Conservation (phyloP, 202 grass and related monocot genomes). For the Panicum hallii region DNA sequence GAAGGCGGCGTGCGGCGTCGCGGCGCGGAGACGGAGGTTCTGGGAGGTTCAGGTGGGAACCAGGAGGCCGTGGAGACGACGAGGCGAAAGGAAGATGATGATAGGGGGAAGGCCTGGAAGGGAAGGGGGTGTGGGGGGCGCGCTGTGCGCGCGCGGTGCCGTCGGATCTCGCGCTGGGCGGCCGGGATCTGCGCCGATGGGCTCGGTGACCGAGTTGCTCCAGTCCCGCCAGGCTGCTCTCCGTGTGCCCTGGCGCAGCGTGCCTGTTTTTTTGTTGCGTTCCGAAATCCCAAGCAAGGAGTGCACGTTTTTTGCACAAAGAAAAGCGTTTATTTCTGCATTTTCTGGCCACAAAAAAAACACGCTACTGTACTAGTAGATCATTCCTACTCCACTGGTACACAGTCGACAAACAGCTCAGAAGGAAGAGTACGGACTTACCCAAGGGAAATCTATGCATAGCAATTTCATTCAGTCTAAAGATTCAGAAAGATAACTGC, state of each 20-base stretch:
- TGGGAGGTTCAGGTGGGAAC: constrained; percentile 51
- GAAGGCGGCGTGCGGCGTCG: neutral
- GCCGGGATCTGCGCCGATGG: constrained; percentile 17
- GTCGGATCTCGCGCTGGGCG: constrained; percentile 43
- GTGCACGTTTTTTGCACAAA: neutral
- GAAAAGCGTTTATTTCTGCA: neutral
- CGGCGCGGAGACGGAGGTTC: constrained; percentile 34
- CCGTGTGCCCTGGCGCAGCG: too few relatives aligned
- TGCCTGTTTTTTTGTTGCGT: neutral
- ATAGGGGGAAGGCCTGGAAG: neutral
- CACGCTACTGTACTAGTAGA: neutral
- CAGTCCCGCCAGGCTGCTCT: too few relatives aligned
- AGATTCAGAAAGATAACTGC: too few relatives aligned
- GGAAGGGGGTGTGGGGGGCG: neutral
- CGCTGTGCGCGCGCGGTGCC: constrained; percentile 11
- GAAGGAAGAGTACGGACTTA: neutral
- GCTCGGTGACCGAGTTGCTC: neutral
- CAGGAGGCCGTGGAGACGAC: constrained; percentile 37
- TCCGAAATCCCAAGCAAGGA: neutral
- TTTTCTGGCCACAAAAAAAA: neutral
- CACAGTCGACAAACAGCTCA: neutral
- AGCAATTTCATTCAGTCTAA: too few relatives aligned
- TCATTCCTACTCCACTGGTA: too few relatives aligned
- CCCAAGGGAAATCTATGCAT: neutral
- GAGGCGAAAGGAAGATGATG: constrained; percentile 1